These are phyloP conservation scores for Vitis amurensis DNA, from an alignment of 164 flowering plant genomes.

Conservation along the genomic window DNA sequence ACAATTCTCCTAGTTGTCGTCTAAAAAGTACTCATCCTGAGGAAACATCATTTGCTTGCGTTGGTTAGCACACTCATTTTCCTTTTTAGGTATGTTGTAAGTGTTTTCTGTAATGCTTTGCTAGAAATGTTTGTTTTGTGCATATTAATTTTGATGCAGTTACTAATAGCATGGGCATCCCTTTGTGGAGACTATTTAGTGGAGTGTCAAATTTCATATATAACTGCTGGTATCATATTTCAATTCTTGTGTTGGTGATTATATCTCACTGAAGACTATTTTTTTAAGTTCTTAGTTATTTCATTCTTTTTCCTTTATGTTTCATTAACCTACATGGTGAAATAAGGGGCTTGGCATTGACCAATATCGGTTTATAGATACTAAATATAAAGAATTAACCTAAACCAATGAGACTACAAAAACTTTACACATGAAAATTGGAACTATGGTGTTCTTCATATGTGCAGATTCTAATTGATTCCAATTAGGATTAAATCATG, in stretches of 20 bases:
- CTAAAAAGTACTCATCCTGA: too few species aligned
- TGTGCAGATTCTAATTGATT: conserved; percentile 69
- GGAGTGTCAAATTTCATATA: conserved; percentile 58
- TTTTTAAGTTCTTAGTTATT: neutral
- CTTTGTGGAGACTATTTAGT: conserved; percentile 87
- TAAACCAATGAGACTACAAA: too few species aligned
- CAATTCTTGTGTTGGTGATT: conserved; percentile 13
- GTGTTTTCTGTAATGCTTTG: too few species aligned
- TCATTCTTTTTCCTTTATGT: neutral
- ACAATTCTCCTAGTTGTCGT: too few species aligned
- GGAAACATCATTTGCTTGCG: too few species aligned
- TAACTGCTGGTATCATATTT: conserved; percentile 88
- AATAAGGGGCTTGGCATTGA: conserved; percentile 4
- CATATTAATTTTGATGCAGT: conserved; percentile 88
- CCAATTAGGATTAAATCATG: too few species aligned
- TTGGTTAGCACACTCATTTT: too few species aligned
- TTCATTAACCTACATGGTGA: neutral
- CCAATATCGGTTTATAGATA: neutral
- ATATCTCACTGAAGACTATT: neutral
- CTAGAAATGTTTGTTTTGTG: conserved; percentile 2
- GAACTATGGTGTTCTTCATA: neutral
- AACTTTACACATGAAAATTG: neutral
- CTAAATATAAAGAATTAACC: too few species aligned
- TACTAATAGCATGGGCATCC: conserved; percentile 68
- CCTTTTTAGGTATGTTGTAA: too few species aligned